These are phyloP conservation scores for Orbilia javanica DNA, from an alignment of 2,329 filamentous ascomycete species.

Conservation along the genomic window DNA sequence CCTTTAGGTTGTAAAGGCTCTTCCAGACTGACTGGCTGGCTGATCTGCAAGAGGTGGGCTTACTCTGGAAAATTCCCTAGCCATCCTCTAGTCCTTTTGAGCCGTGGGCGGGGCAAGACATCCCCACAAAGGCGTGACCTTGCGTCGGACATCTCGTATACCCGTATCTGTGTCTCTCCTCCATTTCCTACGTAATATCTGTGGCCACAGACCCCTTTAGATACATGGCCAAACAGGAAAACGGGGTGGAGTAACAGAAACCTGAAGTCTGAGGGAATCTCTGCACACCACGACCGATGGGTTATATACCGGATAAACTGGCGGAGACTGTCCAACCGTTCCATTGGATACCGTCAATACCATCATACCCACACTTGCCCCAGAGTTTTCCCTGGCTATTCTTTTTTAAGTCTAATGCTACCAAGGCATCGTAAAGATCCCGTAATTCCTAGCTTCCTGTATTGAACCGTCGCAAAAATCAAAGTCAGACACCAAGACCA, in stretches of 20 bases:
- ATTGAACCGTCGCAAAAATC: constrained; percentile 50
- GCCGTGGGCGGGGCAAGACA: constrained; percentile 31
- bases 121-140: constrained; percentile 31
- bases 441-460: constrained; percentile 58
- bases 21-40: constrained; percentile 31
- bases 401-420: constrained; percentile 38
- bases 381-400: constrained; percentile 46
- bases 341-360: constrained; percentile 36
- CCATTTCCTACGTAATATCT: constrained; percentile 33
- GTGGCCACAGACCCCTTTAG: constrained; percentile 9
- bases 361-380: constrained; percentile 47
- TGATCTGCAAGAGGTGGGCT: constrained; percentile 38
- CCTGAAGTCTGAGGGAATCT: constrained; percentile 15
- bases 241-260: constrained; percentile 9
- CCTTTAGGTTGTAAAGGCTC: constrained; percentile 20
- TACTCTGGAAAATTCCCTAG: constrained; percentile 45
- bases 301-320: constrained; percentile 54
- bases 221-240: constrained; percentile 17
- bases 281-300: constrained; percentile 38
- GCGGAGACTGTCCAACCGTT: constrained; percentile 24
- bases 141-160: constrained; percentile 52
- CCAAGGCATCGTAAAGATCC: constrained; percentile 42
- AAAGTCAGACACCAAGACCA: constrained; percentile 58
- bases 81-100: constrained; percentile 31
- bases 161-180: constrained; percentile 39